A percentile compares a stretch with the other conserved stretches of the same genome.
Evolutionary conservation across 345 rosid genomes (phyloP).

Genomic region (Salix arbutifolia): DNA sequence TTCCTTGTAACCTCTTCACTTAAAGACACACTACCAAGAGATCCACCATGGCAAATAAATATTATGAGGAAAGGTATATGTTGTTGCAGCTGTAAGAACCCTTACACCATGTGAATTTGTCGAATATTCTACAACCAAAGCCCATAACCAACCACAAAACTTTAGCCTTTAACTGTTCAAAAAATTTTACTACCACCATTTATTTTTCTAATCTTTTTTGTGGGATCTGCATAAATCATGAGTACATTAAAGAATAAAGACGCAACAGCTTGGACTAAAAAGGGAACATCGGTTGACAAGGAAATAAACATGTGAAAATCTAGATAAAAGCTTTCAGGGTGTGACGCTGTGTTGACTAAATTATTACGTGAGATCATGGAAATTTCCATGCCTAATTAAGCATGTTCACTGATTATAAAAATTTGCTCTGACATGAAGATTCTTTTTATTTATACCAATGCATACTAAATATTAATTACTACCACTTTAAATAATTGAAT

Average conservation of each 20-base stretch:
- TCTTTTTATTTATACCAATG: neutral
- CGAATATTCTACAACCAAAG: conserved; percentile 18
- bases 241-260: neutral
- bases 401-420: neutral
- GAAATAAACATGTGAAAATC: conserved; percentile 2
- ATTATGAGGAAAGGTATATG: conserved; percentile 46
- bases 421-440: neutral
- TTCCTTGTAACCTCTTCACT: conserved; percentile 8
- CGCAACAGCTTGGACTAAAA: neutral
- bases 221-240: neutral
- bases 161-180: conserved; percentile 11
- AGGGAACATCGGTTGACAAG: conserved; percentile 5
- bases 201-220: neutral
- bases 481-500: neutral
- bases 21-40: conserved; percentile 15
- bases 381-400: neutral
- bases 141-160: neutral
- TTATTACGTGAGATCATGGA: neutral
- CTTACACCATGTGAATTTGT: conserved; percentile 42
- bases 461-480: neutral
- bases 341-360: conserved; percentile 2
- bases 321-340: neutral
- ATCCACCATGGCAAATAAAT: conserved; percentile 35
- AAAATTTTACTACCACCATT: conserved; percentile 8
- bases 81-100: conserved; percentile 26